Base-by-base conservation (phyloP, 805 yeast genomes). In the Sungouiozyma intestinalis region DNA sequence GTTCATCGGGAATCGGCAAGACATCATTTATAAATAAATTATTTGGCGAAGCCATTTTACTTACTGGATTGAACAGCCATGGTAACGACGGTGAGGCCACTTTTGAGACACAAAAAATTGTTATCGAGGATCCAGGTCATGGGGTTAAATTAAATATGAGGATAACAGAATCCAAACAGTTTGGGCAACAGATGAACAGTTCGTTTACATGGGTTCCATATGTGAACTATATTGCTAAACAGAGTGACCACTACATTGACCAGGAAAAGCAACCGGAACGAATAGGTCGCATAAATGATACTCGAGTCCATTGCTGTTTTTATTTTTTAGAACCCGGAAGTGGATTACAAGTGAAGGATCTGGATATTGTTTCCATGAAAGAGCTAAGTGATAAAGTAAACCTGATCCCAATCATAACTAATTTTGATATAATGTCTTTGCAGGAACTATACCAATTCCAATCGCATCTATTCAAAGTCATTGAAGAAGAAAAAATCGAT, bases 1-100 rank as follows among this genome's bases (percentile, higher is more conserved):
- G 97, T 24, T 87, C 82, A 61, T 70, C 82, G 40, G 96, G 96
- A 3, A 69, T 84, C 40, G 95, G 94, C 37, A 85, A 85, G 57
- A 76, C 85, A 3, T 77, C 90, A 1, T 85, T 87, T 48, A 66
- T 86, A 51, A 85, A 88, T 67, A 79, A 94, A 7, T 69, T 88
- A 48, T 83, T 85, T 59, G 79, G 81, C 36, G 64, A 79, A 2
- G 35, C 56, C 2, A 4, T 35, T n/a, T n/a, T 5, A 35, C 36
- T n/a, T 15, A 27, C 21, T 16, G 18, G 3, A 7, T 16, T 16
- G 21, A 29, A 27, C n/a, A 14, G 19, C 18, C n/a, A 16, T 13
- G 33, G 24, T 15, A 9, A 19, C 15, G 19, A 32, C 6, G 16
- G 15, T n/a, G 17, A 11, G 14, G 4, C 15, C 13, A 3, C 9